Conservation (phyloP, 129 eudicot species). For the Pseudognaphalium luteoalbum region DNA sequence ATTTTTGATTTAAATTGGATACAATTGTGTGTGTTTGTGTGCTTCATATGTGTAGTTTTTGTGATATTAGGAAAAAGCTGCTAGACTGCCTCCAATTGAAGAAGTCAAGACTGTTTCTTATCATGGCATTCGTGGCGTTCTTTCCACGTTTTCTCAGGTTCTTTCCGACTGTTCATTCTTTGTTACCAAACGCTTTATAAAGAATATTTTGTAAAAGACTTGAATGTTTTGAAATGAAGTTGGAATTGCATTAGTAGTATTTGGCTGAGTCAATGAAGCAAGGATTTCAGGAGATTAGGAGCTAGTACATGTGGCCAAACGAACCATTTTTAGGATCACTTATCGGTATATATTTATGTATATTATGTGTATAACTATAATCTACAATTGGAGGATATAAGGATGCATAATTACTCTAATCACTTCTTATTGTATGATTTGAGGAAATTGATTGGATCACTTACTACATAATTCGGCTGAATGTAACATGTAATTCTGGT, state of each 20-base stretch:
- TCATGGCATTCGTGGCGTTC: slow-evolving; percentile 71
- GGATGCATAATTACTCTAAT: neutral
- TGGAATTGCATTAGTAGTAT: neutral
- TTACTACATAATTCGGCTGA: neutral
- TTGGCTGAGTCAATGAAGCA: neutral
- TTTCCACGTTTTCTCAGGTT: slow-evolving; percentile 88
- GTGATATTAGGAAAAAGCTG: slow-evolving; percentile 71
- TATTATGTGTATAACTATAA: neutral
- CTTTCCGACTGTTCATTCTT: neutral
- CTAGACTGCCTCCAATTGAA: slow-evolving; percentile 84
- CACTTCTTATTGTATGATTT: neutral
- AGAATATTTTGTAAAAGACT: neutral
- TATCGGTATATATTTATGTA: neutral
- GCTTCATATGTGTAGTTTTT: slow-evolving; percentile 10
- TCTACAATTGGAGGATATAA: neutral
- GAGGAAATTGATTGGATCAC: too few species aligned
- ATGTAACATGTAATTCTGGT: neutral
- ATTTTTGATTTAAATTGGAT: neutral
- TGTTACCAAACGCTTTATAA: neutral
- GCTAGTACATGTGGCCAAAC: neutral
- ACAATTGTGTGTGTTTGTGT: neutral
- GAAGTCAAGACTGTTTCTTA: slow-evolving; percentile 67
- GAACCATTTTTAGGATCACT: slow-evolving; percentile 1
- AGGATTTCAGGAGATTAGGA: neutral
- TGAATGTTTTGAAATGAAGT: slow-evolving; percentile 4